A percentile compares a stretch with the other conserved stretches of the same genome.
Evolutionary conservation across 2,329 filamentous ascomycete genomes (phyloP).

Genomic region (Mollisia scopiformis): DNA sequence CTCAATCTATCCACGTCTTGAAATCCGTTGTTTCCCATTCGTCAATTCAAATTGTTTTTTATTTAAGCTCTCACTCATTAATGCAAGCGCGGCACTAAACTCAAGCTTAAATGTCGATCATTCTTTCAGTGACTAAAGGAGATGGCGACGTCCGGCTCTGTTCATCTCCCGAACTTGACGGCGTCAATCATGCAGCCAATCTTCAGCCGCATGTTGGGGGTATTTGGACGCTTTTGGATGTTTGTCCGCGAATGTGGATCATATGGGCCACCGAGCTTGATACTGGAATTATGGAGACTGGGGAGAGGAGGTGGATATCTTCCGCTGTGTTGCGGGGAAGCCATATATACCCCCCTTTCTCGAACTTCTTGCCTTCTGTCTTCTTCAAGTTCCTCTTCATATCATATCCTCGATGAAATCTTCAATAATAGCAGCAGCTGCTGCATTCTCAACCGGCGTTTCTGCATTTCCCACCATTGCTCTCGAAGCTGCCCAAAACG

Average conservation of each 20-base stretch:
- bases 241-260: background rate
- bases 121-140: background rate
- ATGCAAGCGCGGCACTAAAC: background rate
- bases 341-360: background rate
- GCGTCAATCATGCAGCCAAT: background rate
- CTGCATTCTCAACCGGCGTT: slow-evolving; percentile 5
- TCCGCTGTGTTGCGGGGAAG: background rate
- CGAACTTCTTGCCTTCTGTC: background rate
- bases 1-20: background rate
- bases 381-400: background rate
- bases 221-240: background rate
- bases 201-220: background rate
- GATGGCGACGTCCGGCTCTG: background rate
- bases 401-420: background rate
- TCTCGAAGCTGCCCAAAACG: slow-evolving; percentile 12
- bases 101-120: background rate
- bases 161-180: background rate
- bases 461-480: slow-evolving; percentile 7
- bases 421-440: background rate
- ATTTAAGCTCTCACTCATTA: background rate
- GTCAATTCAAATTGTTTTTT: background rate
- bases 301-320: background rate
- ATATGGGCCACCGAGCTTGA: too few relatives aligned
- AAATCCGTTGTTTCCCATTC: background rate
- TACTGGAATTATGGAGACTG: background rate